A percentile compares a stretch with the other conserved stretches of the same genome.
These are phyloP conservation scores for Gracilaria vermiculophylla DNA, from an alignment of 23 red algal genomes.

Conservation along the genomic window DNA sequence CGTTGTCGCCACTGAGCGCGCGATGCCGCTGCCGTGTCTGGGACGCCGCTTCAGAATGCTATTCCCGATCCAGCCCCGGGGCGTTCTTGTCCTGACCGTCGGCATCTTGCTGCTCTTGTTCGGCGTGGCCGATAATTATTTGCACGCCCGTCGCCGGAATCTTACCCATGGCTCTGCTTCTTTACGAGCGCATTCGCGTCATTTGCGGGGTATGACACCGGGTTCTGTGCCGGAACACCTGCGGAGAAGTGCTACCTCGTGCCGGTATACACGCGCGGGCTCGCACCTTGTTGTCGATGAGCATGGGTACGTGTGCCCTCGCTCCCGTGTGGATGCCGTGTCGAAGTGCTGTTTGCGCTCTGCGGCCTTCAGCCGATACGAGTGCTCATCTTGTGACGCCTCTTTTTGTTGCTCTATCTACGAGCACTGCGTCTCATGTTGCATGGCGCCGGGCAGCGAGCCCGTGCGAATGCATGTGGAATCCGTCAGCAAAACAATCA, in stretches of 20 bases:
- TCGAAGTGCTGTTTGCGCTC: background rate
- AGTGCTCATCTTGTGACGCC: constrained; percentile 21
- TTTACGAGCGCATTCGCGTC: background rate
- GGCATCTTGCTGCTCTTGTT: background rate
- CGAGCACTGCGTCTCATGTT: constrained; percentile 70
- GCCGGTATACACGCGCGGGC: background rate
- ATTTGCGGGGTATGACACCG: background rate
- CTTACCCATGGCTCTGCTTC: background rate
- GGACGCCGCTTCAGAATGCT: background rate
- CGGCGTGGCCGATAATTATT: too few relatives aligned
- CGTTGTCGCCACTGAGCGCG: background rate
- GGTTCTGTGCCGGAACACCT: background rate
- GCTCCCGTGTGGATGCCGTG: background rate
- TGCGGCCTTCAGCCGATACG: background rate
- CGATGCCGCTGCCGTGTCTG: background rate
- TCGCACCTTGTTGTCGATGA: background rate
- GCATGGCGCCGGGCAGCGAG: constrained; percentile 14
- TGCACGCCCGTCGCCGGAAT: background rate
- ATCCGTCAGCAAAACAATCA: background rate
- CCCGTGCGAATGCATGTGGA: background rate
- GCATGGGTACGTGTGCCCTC: background rate
- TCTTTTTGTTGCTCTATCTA: constrained; percentile 23
- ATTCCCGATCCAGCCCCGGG: background rate
- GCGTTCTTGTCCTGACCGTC: background rate
- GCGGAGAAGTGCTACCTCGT: background rate